phyloP scores from a whole-genome alignment of 2,329 filamentous ascomycete species.

The Botrytis galanthina region DNA sequence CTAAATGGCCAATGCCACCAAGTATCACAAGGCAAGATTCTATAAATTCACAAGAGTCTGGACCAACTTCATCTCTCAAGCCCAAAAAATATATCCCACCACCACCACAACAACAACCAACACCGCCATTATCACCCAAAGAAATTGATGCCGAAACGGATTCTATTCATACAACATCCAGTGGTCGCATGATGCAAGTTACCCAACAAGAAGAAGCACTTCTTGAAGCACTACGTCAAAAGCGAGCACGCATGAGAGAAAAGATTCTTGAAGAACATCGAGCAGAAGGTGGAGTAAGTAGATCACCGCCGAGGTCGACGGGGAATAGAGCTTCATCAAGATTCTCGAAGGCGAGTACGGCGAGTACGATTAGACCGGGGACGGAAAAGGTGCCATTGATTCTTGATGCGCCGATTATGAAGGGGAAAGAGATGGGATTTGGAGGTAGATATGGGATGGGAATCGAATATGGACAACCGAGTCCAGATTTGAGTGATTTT shows the following conservation, averaged over 20 bases:
- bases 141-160: constrained; percentile 28
- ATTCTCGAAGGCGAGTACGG: constrained; percentile 26
- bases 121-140: constrained; percentile 36
- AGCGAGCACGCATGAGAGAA: constrained; percentile 47
- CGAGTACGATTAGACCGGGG: constrained; percentile 25
- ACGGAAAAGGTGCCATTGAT: constrained; percentile 33
- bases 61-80: constrained; percentile 15
- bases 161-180: constrained; percentile 23
- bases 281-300: constrained; percentile 11
- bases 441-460: neutral
- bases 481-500: constrained; percentile 36
- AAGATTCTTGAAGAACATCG: constrained; percentile 40
- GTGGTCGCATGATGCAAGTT: constrained; percentile 47
- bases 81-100: constrained; percentile 24
- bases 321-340: constrained; percentile 17
- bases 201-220: constrained; percentile 53
- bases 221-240: constrained; percentile 49
- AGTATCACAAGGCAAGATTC: constrained; percentile 13
- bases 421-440: constrained; percentile 8
- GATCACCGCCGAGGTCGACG: constrained; percentile 28
- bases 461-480: constrained; percentile 31
- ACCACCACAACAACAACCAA: constrained; percentile 32
- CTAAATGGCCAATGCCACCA: constrained; percentile 5
- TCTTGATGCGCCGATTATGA: constrained; percentile 32
- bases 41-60: constrained; percentile 2